Evolutionary conservation across 495 filamentous ascomycete species (phyloP), one percentile per base, ranked within the genome.

Genomic region (Penicillium soppii): DNA sequence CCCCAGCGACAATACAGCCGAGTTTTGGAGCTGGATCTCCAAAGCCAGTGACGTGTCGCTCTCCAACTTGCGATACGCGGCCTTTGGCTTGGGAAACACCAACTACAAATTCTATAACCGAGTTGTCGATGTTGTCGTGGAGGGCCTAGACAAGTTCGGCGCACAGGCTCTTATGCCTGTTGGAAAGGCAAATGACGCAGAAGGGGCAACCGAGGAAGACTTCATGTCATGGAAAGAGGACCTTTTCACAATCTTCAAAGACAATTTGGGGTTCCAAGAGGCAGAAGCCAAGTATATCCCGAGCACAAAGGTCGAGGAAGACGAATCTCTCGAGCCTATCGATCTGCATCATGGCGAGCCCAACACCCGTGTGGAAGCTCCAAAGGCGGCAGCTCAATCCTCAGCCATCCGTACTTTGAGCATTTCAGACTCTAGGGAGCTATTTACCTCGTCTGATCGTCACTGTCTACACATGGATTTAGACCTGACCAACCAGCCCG

Each of bases 31-130:
- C 20, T 76, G 70, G 73, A 50, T 78, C 38, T 62, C 52, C 33
- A 65, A 62, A 42, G 54, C 58, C 17, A 37, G 53, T 7, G 55
- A 65, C 7, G 53, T 55, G 2, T 54, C 52, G 5, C 53, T 81
- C 9, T 36, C 56, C 4, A 66, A 66, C 15, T 51, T 80, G 10
- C 56, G 63, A 13, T 81, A 79, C 47, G 50, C 68, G 21, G 69
- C 69, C 15, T 77, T 77, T 49, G 76, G 71, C 7, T 60, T 80
- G 9, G 77, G 75, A 3, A 79, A 80, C 58, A 69, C 66, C 30
- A 77, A 78, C 44, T 81, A 81, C 63, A 75, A 78, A 40, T 70
- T 73, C 59, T 81, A 77, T 50, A 81, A 80, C 51, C 60, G 59
- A 1, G 74, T 81, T 13, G 56, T 74, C 7, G 71, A 77, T 50